Evolutionary conservation across 805 yeast species (phyloP).

Genomic region (Grigorovia yakushimaensis): DNA sequence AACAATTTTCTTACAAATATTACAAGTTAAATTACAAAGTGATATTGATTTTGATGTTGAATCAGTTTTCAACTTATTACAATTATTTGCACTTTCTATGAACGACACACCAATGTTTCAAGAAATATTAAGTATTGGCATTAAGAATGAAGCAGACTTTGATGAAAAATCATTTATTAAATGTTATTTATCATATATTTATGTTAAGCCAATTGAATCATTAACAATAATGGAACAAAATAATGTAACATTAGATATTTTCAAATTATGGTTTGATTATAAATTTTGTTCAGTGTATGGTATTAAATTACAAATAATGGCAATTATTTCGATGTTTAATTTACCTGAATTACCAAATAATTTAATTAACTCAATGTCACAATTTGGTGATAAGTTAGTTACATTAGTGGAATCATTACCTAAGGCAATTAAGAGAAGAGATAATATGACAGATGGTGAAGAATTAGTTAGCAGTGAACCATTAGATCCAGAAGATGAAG

Average conservation of each 20-base stretch:
- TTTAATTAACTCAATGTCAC: constrained; percentile 32
- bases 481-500: constrained; percentile 27
- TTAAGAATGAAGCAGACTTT: constrained; percentile 25
- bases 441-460: constrained; percentile 47
- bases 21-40: constrained; percentile 23
- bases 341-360: constrained; percentile 33
- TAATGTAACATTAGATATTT: constrained; percentile 38
- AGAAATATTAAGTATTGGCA: constrained; percentile 13
- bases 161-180: constrained; percentile 43
- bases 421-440: constrained; percentile 56
- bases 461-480: constrained; percentile 21
- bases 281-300: constrained; percentile 63
- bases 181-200: constrained; percentile 51
- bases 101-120: constrained; percentile 25
- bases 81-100: constrained; percentile 24
- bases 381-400: constrained; percentile 44
- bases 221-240: constrained; percentile 40
- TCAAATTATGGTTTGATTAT: constrained; percentile 56
- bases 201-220: constrained; percentile 50
- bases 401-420: constrained; percentile 54
- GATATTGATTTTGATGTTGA: constrained; percentile 32
- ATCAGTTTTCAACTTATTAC: constrained; percentile 28
- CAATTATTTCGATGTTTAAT: constrained; percentile 45
- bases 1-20: constrained; percentile 21
- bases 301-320: constrained; percentile 61